Evolutionary conservation across 495 filamentous ascomycete genomes (phyloP).

Genomic region (Aspergillus taichungensis): DNA sequence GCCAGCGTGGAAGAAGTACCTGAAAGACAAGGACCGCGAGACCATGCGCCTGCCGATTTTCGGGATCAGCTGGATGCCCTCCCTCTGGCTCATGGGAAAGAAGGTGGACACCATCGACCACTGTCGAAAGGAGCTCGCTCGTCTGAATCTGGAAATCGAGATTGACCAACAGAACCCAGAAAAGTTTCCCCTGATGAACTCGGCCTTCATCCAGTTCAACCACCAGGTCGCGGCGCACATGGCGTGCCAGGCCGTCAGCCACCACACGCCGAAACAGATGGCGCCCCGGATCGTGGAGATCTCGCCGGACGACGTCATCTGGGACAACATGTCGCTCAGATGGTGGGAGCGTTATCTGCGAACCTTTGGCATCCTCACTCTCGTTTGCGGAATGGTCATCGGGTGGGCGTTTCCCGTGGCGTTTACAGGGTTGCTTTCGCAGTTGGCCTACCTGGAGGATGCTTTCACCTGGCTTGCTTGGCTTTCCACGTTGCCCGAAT

Average conservation of each 20-base stretch:
- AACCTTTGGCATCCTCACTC: slow-evolving; percentile 51
- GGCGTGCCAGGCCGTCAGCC: slow-evolving; percentile 88
- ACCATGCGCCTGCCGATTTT: slow-evolving; percentile 78
- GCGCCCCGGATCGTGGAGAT: slow-evolving; percentile 87
- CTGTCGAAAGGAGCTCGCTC: slow-evolving; percentile 79
- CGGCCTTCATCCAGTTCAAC: slow-evolving; percentile 98
- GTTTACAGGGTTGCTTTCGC: slow-evolving; percentile 73
- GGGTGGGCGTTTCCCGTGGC: slow-evolving; percentile 89
- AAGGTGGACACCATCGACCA: slow-evolving; percentile 95
- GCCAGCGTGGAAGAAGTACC: slow-evolving; percentile 72
- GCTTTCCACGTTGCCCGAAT: slow-evolving; percentile 52
- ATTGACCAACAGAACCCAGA: slow-evolving; percentile 80
- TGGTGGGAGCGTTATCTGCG: slow-evolving; percentile 91
- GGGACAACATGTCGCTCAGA: slow-evolving; percentile 95
- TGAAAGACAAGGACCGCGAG: slow-evolving; percentile 73
- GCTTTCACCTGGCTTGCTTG: slow-evolving; percentile 62
- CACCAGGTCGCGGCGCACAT: slow-evolving; percentile 96
- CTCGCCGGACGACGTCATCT: slow-evolving; percentile 86
- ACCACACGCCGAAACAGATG: slow-evolving; percentile 93
- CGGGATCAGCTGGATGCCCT: slow-evolving; percentile 72
- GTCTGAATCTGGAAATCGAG: slow-evolving; percentile 88
- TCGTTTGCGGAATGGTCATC: slow-evolving; percentile 71
- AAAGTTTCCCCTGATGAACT: slow-evolving; percentile 89
- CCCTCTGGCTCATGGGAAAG: slow-evolving; percentile 69
- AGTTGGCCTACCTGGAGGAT: slow-evolving; percentile 58